Base-by-base conservation (phyloP, 495 filamentous ascomycete genomes). In the Penicillium diatomitis region DNA sequence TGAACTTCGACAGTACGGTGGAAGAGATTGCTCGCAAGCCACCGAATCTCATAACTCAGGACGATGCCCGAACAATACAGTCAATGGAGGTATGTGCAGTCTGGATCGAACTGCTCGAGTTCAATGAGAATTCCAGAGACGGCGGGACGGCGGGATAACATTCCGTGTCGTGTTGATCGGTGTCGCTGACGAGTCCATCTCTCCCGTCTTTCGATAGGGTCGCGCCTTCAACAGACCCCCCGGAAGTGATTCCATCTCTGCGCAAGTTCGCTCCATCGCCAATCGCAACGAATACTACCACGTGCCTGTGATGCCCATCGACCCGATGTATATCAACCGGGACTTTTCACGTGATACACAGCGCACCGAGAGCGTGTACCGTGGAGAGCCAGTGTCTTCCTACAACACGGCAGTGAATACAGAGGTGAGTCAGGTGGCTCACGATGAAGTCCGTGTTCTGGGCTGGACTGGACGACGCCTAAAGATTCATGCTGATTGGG, bases 1-100 rank as follows among this genome's bases (percentile, higher is more conserved):
- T 61, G 60, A 66, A 67, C 29, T 71, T 71, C 27, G 66, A 71
- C 40, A 58, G 50, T 32, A 68, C 67, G 44, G n/a, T 66, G 0
- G 63, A 66, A 8, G 60, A 68, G 33, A 29, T 66, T 5, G 51
- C 63, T 4, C 48, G 62, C 0, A 71, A 68, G 31, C 63, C 66
- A 32, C 59, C 54, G 20, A 62, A 53, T 20, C 54, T 62, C 32
- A 68, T 69, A 30, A 66, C 62, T 9, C 55, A 62, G 38, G 51
- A 64, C 38, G 66, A 71, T 49, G 66, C 68, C 10, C 46, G 53
- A 3, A 54, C 64, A 27, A 54, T 71, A 6, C 64, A 64, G 49
- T 58, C 63, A 5, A 59, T 54, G 41, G 58, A 68, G 54, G 65
- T 66, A 46, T 32, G 53, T 41, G 20, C 20, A 20, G 20, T 20